Evolutionary conservation across 2,329 filamentous ascomycete genomes (phyloP).

Genomic region (Colletotrichum lindemuthianum): DNA sequence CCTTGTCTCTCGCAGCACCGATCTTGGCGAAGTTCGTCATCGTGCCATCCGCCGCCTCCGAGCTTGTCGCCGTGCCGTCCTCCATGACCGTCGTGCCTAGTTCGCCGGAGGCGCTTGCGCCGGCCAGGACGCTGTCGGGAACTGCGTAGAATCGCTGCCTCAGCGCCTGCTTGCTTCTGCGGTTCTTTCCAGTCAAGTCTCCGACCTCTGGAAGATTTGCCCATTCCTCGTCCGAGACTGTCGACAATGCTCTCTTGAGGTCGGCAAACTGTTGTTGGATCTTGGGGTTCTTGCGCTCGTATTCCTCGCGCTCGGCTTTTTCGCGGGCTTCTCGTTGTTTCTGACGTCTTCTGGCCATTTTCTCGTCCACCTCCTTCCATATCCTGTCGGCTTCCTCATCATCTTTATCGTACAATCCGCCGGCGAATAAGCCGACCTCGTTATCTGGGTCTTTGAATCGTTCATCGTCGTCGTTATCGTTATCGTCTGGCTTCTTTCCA

Average conservation of each 20-base stretch:
- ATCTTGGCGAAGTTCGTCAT: constrained; percentile 99
- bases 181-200: constrained; percentile 94
- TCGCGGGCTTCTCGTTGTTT: constrained; percentile 95
- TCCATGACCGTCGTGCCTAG: constrained; percentile 90
- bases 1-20: constrained; percentile 94
- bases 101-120: constrained; percentile 82
- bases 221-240: constrained; percentile 96
- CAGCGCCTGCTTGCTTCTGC: constrained; percentile 83
- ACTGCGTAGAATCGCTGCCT: constrained; percentile 94
- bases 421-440: constrained; percentile 93
- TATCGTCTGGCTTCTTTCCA: constrained; percentile 76
- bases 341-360: constrained; percentile 91
- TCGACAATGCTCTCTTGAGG: constrained; percentile 87
- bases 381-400: constrained; percentile 98
- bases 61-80: constrained; percentile 68
- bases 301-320: constrained; percentile 88
- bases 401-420: constrained; percentile 95
- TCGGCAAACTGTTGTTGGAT: constrained; percentile 98
- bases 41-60: constrained; percentile 76
- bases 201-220: constrained; percentile 94
- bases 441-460: constrained; percentile 97
- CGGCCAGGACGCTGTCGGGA: constrained; percentile 92
- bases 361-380: constrained; percentile 95
- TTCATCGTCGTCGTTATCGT: constrained; percentile 78
- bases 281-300: constrained; percentile 97